Conservation (phyloP, 2,329 filamentous ascomycete species). For the Colletotrichum cordylinicola region DNA sequence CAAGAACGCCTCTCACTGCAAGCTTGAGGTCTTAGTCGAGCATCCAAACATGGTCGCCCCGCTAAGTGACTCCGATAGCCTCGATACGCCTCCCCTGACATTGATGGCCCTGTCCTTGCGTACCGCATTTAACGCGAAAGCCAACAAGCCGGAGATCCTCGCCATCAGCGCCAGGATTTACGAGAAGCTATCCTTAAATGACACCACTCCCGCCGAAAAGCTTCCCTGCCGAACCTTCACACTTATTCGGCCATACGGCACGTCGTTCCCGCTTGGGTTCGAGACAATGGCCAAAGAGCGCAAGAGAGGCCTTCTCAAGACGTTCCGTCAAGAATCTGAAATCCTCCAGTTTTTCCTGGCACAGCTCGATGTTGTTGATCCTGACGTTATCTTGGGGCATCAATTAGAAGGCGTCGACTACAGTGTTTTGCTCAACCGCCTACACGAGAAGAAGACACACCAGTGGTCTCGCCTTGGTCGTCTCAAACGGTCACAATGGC, state of each 20-base stretch:
- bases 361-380: slow-evolving; percentile 85
- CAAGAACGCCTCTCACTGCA: slow-evolving; percentile 96
- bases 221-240: slow-evolving; percentile 92
- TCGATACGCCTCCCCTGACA: slow-evolving; percentile 86
- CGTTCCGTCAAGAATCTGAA: slow-evolving; percentile 84
- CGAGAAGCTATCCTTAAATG: slow-evolving; percentile 84
- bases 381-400: slow-evolving; percentile 92
- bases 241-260: slow-evolving; percentile 76
- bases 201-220: slow-evolving; percentile 88
- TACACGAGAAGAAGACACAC: slow-evolving; percentile 89
- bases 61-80: slow-evolving; percentile 77
- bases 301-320: slow-evolving; percentile 77
- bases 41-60: slow-evolving; percentile 79
- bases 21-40: slow-evolving; percentile 84
- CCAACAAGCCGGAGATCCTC: slow-evolving; percentile 96
- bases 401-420: slow-evolving; percentile 98
- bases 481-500: slow-evolving; percentile 85
- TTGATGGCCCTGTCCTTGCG: slow-evolving; percentile 95
- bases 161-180: slow-evolving; percentile 92
- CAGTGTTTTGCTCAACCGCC: slow-evolving; percentile 83
- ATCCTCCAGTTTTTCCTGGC: slow-evolving; percentile 89
- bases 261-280: slow-evolving; percentile 84
- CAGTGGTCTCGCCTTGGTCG: slow-evolving; percentile 95
- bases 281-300: slow-evolving; percentile 76
- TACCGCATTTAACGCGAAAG: slow-evolving; percentile 86